Evolutionary conservation across 73 alveolate genomes (phyloP).

Genomic region (Symbiodinium pilosum): DNA sequence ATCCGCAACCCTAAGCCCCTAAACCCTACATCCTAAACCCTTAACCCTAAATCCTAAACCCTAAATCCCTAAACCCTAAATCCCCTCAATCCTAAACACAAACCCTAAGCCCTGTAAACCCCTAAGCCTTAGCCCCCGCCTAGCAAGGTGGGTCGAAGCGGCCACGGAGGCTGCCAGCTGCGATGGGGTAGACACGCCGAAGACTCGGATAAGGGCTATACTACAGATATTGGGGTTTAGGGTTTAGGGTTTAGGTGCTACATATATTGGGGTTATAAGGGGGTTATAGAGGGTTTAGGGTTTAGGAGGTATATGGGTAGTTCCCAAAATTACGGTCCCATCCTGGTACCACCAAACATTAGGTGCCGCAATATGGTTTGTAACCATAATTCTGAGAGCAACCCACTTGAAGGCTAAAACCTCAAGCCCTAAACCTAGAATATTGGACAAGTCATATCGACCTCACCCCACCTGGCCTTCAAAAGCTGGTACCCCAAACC

Average conservation of each 20-base stretch:
- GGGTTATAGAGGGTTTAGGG: not conserved
- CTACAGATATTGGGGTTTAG: not conserved
- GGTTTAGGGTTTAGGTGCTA: not conserved
- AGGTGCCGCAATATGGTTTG: too few relatives aligned
- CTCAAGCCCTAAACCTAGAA: too few relatives aligned
- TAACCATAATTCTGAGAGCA: too few relatives aligned
- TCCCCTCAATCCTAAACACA: not conserved
- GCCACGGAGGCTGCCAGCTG: conserved; percentile 74
- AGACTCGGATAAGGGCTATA: not conserved
- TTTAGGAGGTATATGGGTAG: not conserved
- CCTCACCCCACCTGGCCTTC: too few relatives aligned
- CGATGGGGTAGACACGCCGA: conserved; percentile 35
- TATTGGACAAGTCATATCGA: too few relatives aligned
- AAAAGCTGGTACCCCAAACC: too few relatives aligned
- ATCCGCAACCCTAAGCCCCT: not conserved
- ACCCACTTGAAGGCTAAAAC: too few relatives aligned
- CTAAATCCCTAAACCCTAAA: not conserved
- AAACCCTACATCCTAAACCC: not conserved
- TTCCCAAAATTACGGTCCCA: too few relatives aligned
- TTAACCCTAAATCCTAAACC: not conserved
- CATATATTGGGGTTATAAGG: not conserved
- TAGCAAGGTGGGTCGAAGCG: conserved; percentile 93
- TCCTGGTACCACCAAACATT: too few relatives aligned
- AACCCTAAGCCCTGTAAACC: not conserved
- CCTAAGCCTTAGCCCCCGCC: not conserved